A percentile compares a stretch with the other conserved stretches of the same genome.
Conservation (phyloP, 2,329 filamentous ascomycete species). For the Colletotrichum endophyticum region DNA sequence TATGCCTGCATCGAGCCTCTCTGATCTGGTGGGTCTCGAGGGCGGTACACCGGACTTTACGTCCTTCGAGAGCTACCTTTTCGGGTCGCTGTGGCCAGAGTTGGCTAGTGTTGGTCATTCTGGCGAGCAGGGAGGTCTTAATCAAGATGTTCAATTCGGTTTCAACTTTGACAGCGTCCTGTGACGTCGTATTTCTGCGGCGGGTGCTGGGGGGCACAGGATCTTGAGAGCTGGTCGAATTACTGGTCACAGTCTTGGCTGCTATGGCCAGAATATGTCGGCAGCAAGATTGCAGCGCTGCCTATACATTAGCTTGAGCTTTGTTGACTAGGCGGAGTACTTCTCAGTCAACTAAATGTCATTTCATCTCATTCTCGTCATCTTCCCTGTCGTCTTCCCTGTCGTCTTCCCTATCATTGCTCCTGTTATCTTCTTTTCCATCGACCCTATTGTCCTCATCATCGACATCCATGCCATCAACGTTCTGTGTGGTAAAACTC, state of each 20-base stretch:
- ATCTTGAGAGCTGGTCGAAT: neutral
- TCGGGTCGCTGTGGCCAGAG: neutral
- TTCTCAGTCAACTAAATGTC: neutral
- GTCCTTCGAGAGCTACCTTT: neutral
- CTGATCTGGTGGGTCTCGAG: neutral
- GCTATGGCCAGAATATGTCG: neutral
- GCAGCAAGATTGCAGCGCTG: neutral
- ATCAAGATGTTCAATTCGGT: neutral
- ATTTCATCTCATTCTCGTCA: accelerated
- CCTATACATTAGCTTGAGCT: neutral
- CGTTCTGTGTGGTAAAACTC: neutral
- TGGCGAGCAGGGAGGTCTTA: neutral
- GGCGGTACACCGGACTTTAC: neutral
- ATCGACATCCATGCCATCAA: neutral
- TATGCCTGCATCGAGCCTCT: neutral
- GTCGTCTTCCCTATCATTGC: neutral
- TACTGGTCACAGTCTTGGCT: neutral
- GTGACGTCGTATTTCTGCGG: neutral
- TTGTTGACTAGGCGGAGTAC: neutral
- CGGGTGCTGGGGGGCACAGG: neutral
- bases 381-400: neutral
- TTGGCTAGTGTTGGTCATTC: neutral
- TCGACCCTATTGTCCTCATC: neutral
- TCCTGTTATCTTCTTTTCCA: neutral
- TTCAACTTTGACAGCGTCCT: neutral